These are phyloP conservation scores for Fusarium pseudoanthophilum DNA, from an alignment of 2,329 filamentous ascomycete genomes.

Conservation along the genomic window DNA sequence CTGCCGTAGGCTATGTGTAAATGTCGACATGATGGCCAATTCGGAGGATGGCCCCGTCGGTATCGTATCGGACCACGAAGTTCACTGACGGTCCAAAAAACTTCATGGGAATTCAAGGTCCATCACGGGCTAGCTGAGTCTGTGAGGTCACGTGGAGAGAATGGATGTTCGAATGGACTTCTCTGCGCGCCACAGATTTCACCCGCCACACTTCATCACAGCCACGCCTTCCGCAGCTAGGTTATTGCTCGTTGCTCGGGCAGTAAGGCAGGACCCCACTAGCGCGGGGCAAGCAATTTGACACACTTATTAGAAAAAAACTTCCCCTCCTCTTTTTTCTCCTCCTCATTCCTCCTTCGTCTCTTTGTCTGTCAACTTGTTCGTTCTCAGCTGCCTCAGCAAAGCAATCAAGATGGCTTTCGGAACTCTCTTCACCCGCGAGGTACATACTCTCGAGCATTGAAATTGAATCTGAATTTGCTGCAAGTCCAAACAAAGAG, in stretches of 20 bases:
- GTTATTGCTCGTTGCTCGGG: constrained; percentile 39
- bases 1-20: constrained; percentile 51
- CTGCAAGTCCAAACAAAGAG: constrained; percentile 26
- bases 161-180: neutral
- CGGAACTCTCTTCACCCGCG: constrained; percentile 93
- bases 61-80: constrained; percentile 38
- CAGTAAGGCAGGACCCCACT: constrained; percentile 42
- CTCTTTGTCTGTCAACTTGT: constrained; percentile 44
- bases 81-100: constrained; percentile 42
- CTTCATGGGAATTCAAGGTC: constrained; percentile 38
- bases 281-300: constrained; percentile 50
- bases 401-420: constrained; percentile 81
- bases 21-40: constrained; percentile 49
- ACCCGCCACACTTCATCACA: constrained; percentile 11
- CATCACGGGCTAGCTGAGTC: constrained; percentile 20
- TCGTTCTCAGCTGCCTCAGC: constrained; percentile 44
- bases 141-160: constrained; percentile 41
- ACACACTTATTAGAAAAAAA: constrained; percentile 49
- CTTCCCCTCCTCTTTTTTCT: constrained; percentile 43
- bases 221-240: constrained; percentile 37
- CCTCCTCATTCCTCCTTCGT: constrained; percentile 37
- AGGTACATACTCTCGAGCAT: constrained; percentile 64
- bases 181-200: constrained; percentile 22
- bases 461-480: constrained; percentile 29
- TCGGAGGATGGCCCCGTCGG: constrained; percentile 40